Conservation (phyloP, 108 stramenopile species). For the Parietichytrium sp. region DNA sequence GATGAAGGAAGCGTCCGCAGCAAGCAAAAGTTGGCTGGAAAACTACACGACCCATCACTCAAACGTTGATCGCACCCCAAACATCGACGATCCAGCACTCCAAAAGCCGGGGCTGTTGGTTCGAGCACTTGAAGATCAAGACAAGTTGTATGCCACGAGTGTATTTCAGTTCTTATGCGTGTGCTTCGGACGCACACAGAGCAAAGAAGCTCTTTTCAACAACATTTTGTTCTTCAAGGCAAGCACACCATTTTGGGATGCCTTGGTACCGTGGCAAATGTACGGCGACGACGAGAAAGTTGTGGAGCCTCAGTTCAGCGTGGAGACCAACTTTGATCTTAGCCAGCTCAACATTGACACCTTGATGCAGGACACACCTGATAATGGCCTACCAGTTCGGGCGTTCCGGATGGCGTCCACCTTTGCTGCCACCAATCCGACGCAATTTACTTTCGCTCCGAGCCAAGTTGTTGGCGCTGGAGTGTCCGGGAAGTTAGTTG, state of each 20-base stretch:
- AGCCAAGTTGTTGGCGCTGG: background rate
- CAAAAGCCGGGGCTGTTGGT: no score
- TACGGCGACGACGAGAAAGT: no score
- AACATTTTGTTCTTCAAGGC: background rate
- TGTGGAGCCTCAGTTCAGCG: background rate
- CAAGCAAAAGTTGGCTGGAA: no score
- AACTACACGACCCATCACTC: no score
- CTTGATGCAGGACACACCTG: background rate
- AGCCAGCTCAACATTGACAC: constrained; percentile 12
- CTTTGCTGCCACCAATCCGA: background rate
- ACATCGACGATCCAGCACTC: background rate
- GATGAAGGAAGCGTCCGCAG: no score
- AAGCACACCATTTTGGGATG: background rate
- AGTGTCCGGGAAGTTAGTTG: background rate
- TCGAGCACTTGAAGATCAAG: background rate
- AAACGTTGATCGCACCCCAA: background rate
- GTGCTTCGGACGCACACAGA: background rate
- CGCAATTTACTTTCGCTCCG: constrained; percentile 7
- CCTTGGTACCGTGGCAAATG: background rate
- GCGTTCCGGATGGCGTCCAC: background rate
- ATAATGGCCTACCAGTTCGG: background rate
- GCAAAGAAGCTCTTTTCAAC: background rate
- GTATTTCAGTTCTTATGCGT: constrained; percentile 29
- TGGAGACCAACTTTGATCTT: background rate
- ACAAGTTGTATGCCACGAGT: background rate